Evolutionary conservation across 179 eudicot genomes (phyloP).

Genomic region (Spergularia azorica): DNA sequence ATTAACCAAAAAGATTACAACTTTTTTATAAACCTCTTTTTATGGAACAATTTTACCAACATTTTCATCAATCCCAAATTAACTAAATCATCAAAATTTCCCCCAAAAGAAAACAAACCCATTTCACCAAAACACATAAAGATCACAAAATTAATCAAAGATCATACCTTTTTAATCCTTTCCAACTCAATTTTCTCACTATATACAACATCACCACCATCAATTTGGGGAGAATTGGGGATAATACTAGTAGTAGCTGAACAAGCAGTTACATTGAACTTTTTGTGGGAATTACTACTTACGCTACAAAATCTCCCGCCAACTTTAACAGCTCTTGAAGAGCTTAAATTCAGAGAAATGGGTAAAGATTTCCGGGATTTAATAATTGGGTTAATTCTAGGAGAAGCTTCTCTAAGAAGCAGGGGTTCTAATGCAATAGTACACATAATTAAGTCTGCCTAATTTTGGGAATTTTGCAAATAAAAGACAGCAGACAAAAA

Average conservation of each 20-base stretch:
- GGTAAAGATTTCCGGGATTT: conserved; percentile 24
- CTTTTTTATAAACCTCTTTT: neutral
- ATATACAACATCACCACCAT: conserved; percentile 39
- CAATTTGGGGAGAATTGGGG: conserved; percentile 26
- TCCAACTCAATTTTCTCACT: conserved; percentile 43
- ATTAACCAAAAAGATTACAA: neutral
- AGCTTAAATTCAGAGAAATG: conserved; percentile 30
- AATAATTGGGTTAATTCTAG: conserved; percentile 21
- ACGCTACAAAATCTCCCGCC: conserved; percentile 39
- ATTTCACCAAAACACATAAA: conserved; percentile 5
- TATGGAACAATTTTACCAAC: neutral
- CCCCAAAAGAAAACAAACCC: conserved; percentile 16
- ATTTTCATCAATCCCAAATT: neutral
- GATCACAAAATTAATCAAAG: conserved; percentile 3
- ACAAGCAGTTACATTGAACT: conserved; percentile 36
- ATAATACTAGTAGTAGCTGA: conserved; percentile 29
- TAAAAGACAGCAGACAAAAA: neutral
- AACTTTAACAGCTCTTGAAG: conserved; percentile 24
- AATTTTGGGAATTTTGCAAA: neutral
- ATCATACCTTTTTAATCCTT: conserved; percentile 51
- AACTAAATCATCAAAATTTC: neutral
- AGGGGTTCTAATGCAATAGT: conserved; percentile 44
- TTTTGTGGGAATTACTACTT: conserved; percentile 5
- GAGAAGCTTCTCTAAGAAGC: conserved; percentile 27
- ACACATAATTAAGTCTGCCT: conserved; percentile 34